These are phyloP conservation scores for Zasmidium angulare DNA, from an alignment of 2,329 filamentous ascomycete species.

Conservation along the genomic window DNA sequence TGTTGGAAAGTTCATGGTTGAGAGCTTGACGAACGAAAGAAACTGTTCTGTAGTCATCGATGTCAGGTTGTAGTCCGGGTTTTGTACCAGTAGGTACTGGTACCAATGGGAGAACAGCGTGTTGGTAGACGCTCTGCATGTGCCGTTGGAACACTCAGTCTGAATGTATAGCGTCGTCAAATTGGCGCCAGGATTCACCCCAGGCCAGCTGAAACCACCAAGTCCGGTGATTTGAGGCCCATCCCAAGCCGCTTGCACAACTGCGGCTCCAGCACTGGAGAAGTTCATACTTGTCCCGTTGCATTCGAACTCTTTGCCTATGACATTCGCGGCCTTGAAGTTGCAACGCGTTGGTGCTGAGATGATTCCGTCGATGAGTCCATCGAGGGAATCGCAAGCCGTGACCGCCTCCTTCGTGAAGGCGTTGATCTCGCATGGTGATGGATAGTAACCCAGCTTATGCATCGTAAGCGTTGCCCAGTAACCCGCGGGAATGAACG, in stretches of 20 bases:
- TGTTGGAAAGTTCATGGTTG: conserved; percentile 30
- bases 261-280: conserved; percentile 26
- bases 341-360: conserved; percentile 16
- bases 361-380: conserved; percentile 32
- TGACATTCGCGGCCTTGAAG: conserved; percentile 30
- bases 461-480: conserved; percentile 29
- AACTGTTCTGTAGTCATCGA: conserved; percentile 4
- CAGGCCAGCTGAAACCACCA: background rate
- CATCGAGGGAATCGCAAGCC: conserved; percentile 36
- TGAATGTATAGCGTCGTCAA: background rate
- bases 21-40: conserved; percentile 4
- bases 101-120: background rate
- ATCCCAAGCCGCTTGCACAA: conserved; percentile 33
- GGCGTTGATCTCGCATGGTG: conserved; percentile 31
- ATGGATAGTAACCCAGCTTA: conserved; percentile 14
- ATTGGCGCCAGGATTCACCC: background rate
- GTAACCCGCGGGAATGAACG: conserved; percentile 14
- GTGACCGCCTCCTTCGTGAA: conserved; percentile 30
- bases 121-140: conserved; percentile 1
- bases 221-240: conserved; percentile 26
- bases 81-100: background rate
- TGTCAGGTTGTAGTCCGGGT: background rate
- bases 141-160: background rate
- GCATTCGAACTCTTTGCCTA: conserved; percentile 38
- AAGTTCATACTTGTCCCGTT: conserved; percentile 20